These are phyloP conservation scores for Cystofilobasidium capitatum DNA, from an alignment of 768 basidiomycete genomes.

Conservation along the genomic window DNA sequence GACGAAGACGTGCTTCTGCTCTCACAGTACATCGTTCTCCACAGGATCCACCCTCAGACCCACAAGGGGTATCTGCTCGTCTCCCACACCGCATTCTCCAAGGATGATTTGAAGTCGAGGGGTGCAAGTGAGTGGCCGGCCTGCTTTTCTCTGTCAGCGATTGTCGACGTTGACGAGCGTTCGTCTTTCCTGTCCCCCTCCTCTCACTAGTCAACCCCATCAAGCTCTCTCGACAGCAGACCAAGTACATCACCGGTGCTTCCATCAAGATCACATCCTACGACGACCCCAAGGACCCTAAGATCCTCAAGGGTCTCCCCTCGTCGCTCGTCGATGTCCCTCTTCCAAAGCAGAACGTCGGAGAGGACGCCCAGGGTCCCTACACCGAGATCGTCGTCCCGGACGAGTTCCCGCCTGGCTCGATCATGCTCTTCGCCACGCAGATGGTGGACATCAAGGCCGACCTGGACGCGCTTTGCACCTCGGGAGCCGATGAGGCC, in stretches of 20 bases:
- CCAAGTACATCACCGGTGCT: conserved; percentile 71
- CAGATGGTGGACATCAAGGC: conserved; percentile 64
- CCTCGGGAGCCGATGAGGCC: conserved; percentile 58
- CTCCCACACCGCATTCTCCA: conserved; percentile 83
- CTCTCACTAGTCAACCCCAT: conserved; percentile 64
- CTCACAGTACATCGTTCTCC: conserved; percentile 77
- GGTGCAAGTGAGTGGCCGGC: conserved; percentile 58
- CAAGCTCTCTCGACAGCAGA: conserved; percentile 67
- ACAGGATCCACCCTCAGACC: conserved; percentile 79
- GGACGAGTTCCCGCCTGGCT: conserved; percentile 87
- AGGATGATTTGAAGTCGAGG: conserved; percentile 60
- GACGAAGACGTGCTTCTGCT: background rate
- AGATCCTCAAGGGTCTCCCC: conserved; percentile 60
- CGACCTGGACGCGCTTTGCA: conserved; percentile 63
- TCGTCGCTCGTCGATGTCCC: conserved; percentile 57
- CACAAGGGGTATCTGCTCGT: conserved; percentile 88
- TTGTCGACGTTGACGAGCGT: background rate
- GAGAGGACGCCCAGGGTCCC: conserved; percentile 56
- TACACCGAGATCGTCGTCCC: conserved; percentile 75
- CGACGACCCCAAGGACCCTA: conserved; percentile 46
- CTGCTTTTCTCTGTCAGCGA: conserved; percentile 6
- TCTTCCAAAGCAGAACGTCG: conserved; percentile 52
- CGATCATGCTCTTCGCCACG: conserved; percentile 85
- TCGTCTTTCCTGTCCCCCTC: background rate
- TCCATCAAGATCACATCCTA: conserved; percentile 60